Evolutionary conservation across 2,329 filamentous ascomycete genomes (phyloP), one percentile per base, ranked within the genome.

Genomic region (Calonectria honghensis): DNA sequence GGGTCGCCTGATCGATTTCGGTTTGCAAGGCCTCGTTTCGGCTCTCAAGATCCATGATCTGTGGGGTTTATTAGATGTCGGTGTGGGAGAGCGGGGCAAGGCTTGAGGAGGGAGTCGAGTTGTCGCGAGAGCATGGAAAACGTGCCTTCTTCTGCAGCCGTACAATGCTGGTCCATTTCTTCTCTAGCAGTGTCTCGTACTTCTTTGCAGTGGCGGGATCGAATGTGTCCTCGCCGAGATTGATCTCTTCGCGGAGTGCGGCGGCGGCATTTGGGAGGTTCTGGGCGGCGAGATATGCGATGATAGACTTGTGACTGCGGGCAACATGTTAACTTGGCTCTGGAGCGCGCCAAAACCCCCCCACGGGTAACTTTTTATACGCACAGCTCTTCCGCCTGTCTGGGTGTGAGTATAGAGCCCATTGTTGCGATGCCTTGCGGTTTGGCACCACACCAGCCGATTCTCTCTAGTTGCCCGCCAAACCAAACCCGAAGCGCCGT

Each of bases 91-190:
- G 74, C 50, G 61, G 51, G 59, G 66, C 39, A 48, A 31, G 57
- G 54, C 35, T 18, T 41, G 39, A 63, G 59, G 20, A 63, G 27
- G 24, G 67, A 29, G 66, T 66, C 68, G 67, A 61, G 59, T 50
- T 61, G 72, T 66, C 54, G 54, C 51, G 37, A 41, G 37, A 52
- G 39, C 57, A 69, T 37, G 50, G 48, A 57, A 39, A 29, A 77
- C 85, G 66, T 86, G 94, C 95, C 94, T 98, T 98, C 86, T 98
- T 98, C 87, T 98, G 96, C 85, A 98, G 86, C 75, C 96, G 91
- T 81, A 98, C 96, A 35, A 98, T 94, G 81, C 95, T 97, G 27
- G 96, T 98, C 96, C 96, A 98, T 89, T 98, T 98, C 91, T 98
- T 98, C 89, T 98, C 96, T 79, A 98, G 87, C 35, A 98, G 86